Evolutionary conservation across 805 yeast genomes (phyloP), one percentile per base, ranked within the genome.

Genomic region (Candida yuanshanica): DNA sequence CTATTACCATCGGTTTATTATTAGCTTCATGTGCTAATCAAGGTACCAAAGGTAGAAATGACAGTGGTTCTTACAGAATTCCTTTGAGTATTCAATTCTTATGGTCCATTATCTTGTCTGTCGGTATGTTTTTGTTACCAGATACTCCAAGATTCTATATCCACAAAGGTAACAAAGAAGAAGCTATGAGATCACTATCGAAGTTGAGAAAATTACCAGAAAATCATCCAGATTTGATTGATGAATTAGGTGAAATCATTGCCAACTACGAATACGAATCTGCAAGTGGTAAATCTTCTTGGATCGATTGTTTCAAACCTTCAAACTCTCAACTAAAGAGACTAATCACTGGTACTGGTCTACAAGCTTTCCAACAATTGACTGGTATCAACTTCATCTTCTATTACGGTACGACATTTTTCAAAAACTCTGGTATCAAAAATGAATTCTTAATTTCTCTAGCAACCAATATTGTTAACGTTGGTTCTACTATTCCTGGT

Each of bases 121-220:
- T 58, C 33, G 91, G 91, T 37, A 70, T 85, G 69, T 59, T 77
- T 47, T 69, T 79, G 50, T 65, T 85, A 31, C 89, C 93, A 21
- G 95, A 85, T 56, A 71, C 83, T 35, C 93, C 95, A 33, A 70
- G 95, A 52, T 85, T 63, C 64, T 74, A 64, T 45, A 81, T 85
- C 22, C 75, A 73, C 45, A 74, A 75, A 50, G 77, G 75, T 48
- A 61, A 73, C 20, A 54, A 73, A 45, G 79, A 72, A 17, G 68
- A 71, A 38, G 90, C 89, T 3, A 65, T 75, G 38, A 56, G 64
- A 21, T 72, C 80, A 25, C 66, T 84, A 48, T 56, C 80, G 14
- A 70, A 65, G 46, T 65, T 83, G 37, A 67, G 83, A 59, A 70
- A 75, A 42, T 58, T 68, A 32, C 72, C 74, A 21, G 46, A 51